Conservation (phyloP, 2,329 filamentous ascomycete genomes). For the Achaetomium macrosporum region DNA sequence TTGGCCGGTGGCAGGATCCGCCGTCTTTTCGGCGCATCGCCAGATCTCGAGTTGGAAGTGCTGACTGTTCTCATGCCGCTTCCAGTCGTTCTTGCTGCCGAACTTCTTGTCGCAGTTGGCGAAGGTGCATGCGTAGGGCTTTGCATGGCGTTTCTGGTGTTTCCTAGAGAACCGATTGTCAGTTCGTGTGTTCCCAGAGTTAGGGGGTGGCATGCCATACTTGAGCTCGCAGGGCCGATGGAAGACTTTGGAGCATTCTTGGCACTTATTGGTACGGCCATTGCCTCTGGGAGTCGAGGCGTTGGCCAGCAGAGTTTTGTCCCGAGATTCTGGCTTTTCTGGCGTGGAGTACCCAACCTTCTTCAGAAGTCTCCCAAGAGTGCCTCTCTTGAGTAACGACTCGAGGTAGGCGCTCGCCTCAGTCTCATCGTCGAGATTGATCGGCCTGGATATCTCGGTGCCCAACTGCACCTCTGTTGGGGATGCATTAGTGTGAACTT, state of each 20-base stretch:
- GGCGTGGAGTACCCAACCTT: conserved; percentile 22
- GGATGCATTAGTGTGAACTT: background rate
- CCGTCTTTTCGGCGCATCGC: conserved; percentile 51
- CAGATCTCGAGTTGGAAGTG: conserved; percentile 68
- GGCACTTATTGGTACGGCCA: conserved; percentile 27
- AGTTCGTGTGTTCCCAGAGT: conserved; percentile 21
- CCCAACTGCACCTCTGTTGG: background rate
- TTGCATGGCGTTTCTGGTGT: conserved; percentile 73
- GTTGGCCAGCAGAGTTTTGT: conserved; percentile 12
- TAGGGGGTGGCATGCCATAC: conserved; percentile 31
- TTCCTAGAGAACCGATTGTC: conserved; percentile 50
- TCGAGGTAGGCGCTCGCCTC: conserved; percentile 13
- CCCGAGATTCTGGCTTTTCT: conserved; percentile 10
- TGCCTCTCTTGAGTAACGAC: conserved; percentile 21
- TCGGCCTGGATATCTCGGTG: background rate
- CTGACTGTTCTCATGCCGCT: conserved; percentile 77
- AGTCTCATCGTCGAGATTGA: conserved; percentile 13
- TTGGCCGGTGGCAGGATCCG: background rate
- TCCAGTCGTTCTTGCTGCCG: conserved; percentile 94
- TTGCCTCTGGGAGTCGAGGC: conserved; percentile 1
- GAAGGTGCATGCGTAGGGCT: conserved; percentile 78
- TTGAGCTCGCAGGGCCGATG: conserved; percentile 51
- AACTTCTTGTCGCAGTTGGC: conserved; percentile 64
- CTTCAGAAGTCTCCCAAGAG: conserved; percentile 31
- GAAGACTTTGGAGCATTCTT: conserved; percentile 42